Percentiles rank a stretch among this genome's conserved stretches.
Conservation (phyloP, 495 filamentous ascomycete genomes). For the Annulohypoxylon maeteangense region DNA sequence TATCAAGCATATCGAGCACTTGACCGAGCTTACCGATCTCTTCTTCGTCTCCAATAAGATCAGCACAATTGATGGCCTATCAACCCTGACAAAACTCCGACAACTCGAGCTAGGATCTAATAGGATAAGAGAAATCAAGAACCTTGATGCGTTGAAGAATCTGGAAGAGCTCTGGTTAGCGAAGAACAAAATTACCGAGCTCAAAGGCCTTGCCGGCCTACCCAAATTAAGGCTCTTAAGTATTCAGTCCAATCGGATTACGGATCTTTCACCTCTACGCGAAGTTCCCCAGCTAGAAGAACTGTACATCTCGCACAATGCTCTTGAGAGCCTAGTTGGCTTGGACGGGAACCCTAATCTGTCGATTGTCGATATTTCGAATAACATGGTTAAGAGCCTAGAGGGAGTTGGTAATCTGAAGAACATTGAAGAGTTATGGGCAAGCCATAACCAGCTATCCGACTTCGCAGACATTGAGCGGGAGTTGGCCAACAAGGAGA, state of each 20-base stretch:
- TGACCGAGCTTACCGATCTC: constrained; percentile 81
- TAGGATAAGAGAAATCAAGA: constrained; percentile 87
- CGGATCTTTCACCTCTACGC: constrained; percentile 77
- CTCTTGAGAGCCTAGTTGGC: constrained; percentile 79
- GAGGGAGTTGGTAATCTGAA: constrained; percentile 73
- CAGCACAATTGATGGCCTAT: constrained; percentile 82
- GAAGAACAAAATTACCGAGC: constrained; percentile 95
- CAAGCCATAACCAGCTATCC: constrained; percentile 83
- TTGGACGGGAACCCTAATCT: constrained; percentile 76
- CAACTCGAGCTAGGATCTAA: constrained; percentile 95
- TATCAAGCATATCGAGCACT: constrained; percentile 87
- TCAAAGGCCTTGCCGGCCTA: constrained; percentile 77
- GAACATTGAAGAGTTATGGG: constrained; percentile 91
- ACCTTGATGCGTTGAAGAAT: constrained; percentile 77
- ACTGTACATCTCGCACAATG: constrained; percentile 98
- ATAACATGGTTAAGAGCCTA: constrained; percentile 83
- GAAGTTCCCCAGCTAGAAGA: constrained; percentile 85
- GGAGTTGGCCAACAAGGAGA: constrained; percentile 78
- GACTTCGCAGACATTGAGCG: constrained; percentile 87
- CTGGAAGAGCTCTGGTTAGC: constrained; percentile 95
- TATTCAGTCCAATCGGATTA: constrained; percentile 97
- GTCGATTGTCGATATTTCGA: constrained; percentile 86
- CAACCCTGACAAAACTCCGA: constrained; percentile 74
- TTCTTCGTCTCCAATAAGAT: constrained; percentile 98
- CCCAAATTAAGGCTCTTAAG: constrained; percentile 87